Base-by-base conservation (phyloP, 176 grass and related monocot species). In the Olyra latifolia region DNA sequence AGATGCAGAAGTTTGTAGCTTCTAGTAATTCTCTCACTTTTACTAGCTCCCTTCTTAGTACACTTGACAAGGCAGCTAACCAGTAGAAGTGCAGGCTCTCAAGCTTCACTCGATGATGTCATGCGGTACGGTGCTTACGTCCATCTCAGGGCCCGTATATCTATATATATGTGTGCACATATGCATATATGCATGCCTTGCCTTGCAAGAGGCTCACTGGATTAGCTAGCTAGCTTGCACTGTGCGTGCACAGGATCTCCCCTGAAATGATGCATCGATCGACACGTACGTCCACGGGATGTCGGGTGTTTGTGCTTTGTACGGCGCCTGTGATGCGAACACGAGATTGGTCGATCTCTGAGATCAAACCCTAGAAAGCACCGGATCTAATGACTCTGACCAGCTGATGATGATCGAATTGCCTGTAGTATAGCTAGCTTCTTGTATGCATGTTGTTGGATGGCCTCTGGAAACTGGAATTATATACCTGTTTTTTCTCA, bases 341-440 rank as follows among this genome's bases (percentile, higher is more conserved):
- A 71, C 66, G 17, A 61, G 42, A 61, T 38, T 48, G 41, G 53
- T 9, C 5, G 20, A 12, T 56, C 49, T 69, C 49, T 58, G 39
- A 56, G 3, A 80, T 68, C 78, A 3, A 0, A 39, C 52, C 38
- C 30, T 17, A 73, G 52, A 82, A 39, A 1, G 79, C 66, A 81
- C 19, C 39, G 1, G 3, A 25, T 63, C 30, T 8, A 47, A 62
- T 32, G 56, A 62, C 72, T 48, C 50, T 8, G 23, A 13, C 6
- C 19, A 9, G 19, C 65, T 22, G 10, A n/a, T 23, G 16, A 35
- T 35, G 32, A 35, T 35, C 32, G 32, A 45, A 49, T 77, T 62
- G 54, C 25, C 6, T 10, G 4, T 47, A 29, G 40, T 4, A 3
- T 57, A 59, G 57, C 57, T 55, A 23, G 5, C 22, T 63, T 63